Base-by-base conservation (phyloP, 495 filamentous ascomycete genomes). In the Tuber melanosporum region DNA sequence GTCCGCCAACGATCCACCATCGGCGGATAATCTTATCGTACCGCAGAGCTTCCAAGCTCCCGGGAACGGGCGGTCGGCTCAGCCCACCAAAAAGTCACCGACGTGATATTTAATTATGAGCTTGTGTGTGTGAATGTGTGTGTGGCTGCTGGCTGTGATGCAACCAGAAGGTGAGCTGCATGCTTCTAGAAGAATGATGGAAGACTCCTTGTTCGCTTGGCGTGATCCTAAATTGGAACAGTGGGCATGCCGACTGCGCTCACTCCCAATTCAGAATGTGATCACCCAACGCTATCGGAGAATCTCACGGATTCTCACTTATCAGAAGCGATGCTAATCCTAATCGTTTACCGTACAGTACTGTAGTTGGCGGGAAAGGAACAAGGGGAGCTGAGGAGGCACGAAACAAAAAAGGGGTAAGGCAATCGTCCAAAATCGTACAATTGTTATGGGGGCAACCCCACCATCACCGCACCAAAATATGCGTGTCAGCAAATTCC, bases 321-420 rank as follows among this genome's bases (percentile, higher is more conserved):
- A 81, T 81, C 79, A 81, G 73, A 75, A 77, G 73, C 79, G 79
- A 80, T 80, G 57, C 73, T 66, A 46, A 71, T 79, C 75, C 73
- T 73, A 71, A 80, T 80, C 78, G 71, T 76, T 76, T 80, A 47
- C 17, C 15, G 45, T 42, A 42, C 42, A 42, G 42, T 8, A 42
- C 42, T 42, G 42, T 19, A 76, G 78, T 76, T 71, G 78, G 77
- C 77, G 73, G 78, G 79, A 81, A 80, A 72, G 20, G 47, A n/a
- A 74, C 36, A 52, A 57, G 46, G 32, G 71, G 77, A 81, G 79
- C 78, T 80, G 78, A 76, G 76, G 77, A 73, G 73, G 66, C 74
- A 80, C 78, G 74, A 80, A 80, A 80, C 78, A 70, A 80, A 80
- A 80, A 80, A 80, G 78, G 78, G 78, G 78, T 74, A 80, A 72